Base-by-base conservation (phyloP, 2,329 filamentous ascomycete genomes). In the Hyphodiscus sp. region DNA sequence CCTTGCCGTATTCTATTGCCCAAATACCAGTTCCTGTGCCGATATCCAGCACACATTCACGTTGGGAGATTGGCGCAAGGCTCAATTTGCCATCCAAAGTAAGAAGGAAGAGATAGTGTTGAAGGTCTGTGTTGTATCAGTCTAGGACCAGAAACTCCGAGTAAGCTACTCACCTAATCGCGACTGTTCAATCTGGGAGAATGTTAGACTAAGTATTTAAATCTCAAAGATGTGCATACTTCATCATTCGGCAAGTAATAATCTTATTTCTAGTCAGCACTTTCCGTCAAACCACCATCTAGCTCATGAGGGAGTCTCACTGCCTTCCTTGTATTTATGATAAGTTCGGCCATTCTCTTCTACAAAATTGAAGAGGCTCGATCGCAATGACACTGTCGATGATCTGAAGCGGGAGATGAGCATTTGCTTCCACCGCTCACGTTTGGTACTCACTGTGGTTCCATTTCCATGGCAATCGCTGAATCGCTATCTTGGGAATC, bases 331-430 rank as follows among this genome's bases (percentile, higher is more conserved):
- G 26, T 61, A 62, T 9, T 53, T 45, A 54, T 64, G 59, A 50
- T 64, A 64, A 23, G 58, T 61, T 30, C 61, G 50, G 15, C 62
- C 61, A 57, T 63, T 64, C 49, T 73, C 71, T 10, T 66, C 61
- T 5, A 70, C 68, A 58, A 69, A 70, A 6, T 65, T 57, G 41
- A 66, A 58, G 26, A 73, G 67, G 49, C 69, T 73, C 1, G 69
- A 69, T 47, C 46, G 26, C 15, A 61, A 23, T 11, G 58, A 57
- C 2, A 30, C 46, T 2, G 59, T 60, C 45, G 45, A 8, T 33
- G 29, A 33, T 33, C 29, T 33, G 13, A 33, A 13, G 29, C 29
- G 7, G 13, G 29, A 8, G 29, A 33, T 33, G 29, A 13, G 29
- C 13, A 8, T 33, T 13, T 33, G 13, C 7, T 33, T 33, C 13